Base-by-base conservation (phyloP, 1,284 basidiomycete genomes). In the Malassezia sp. region DNA sequence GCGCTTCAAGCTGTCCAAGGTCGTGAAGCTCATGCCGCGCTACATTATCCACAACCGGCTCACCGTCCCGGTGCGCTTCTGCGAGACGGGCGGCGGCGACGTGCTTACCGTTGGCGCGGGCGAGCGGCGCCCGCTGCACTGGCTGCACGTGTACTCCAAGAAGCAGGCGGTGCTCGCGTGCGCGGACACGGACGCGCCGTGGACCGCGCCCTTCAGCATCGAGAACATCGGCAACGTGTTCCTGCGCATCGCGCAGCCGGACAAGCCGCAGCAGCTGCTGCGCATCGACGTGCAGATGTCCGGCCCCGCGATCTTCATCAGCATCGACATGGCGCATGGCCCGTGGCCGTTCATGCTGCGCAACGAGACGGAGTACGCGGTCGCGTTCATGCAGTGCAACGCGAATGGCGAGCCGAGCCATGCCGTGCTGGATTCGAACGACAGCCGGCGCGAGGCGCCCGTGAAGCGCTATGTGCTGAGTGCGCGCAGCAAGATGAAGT, bases 281-380 rank as follows among this genome's bases (percentile, higher is more conserved):
- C 78, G 80, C n/a, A 80, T 82, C 15, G 87, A 96, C 56, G 77
- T 90, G 40, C 79, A 83, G 54, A 78, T 96, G 32, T 81, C 87
- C 38, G 85, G 85, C 0, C 81, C 93, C 1, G 86, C 83, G 2
- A 86, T 99, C 48, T 96, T 93, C 71, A 75, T 96, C 28, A 78
- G 79, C 47, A 73, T 97, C 49, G 76, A 77, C 21, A 71, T 74
- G 38, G 83, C 87, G 35, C 75, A 74, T 8, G 45, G 81, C 34
- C 77, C 77, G 1, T 96, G 89, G 87, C 91, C 93, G 1, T 89
- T 91, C 71, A 75, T 77, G 40, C 78, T 99, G 42, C 85, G 90
- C 65, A 99, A 99, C 60, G 80, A 84, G 43, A 91, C 85, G 49
- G 82, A 85, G 56, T 76, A 82, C 49, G 67, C 75, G 0, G 74